A percentile compares a stretch with the other conserved stretches of the same genome.
Conservation (phyloP, 139 green algal species). For the Chlamydomonas urium region DNA sequence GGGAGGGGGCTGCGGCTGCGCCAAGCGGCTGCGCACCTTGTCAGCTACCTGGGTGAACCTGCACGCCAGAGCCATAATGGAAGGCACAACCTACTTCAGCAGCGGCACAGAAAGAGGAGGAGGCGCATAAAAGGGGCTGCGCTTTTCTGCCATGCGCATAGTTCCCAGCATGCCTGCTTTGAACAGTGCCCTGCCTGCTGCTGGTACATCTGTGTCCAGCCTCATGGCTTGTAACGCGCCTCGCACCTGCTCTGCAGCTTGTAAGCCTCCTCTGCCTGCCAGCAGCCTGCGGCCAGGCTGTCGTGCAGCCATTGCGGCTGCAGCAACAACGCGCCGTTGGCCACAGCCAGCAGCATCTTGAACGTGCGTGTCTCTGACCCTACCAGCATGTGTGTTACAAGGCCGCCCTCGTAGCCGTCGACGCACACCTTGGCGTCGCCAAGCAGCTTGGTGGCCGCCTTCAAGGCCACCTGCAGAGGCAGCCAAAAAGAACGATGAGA, state of each 20-base stretch:
- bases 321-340: constrained; percentile 54
- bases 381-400: constrained; percentile 12
- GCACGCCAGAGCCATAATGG: too few relatives aligned
- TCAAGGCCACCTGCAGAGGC: background rate
- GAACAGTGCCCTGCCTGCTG: background rate
- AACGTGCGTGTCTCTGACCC: constrained; percentile 10
- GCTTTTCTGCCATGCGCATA: background rate
- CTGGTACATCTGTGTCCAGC: background rate
- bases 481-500: too few relatives aligned
- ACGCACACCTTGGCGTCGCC: constrained; percentile 3
- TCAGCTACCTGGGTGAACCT: background rate
- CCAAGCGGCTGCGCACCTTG: background rate
- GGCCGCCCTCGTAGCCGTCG: constrained; percentile 10
- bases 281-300: constrained; percentile 47
- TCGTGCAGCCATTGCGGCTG: constrained; percentile 53
- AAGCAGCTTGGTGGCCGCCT: background rate
- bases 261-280: constrained; percentile 52
- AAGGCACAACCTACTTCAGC: background rate
- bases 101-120: background rate
- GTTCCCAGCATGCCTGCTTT: background rate
- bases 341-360: constrained; percentile 53
- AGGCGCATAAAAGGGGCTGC: background rate
- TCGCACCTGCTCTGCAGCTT: too few relatives aligned
- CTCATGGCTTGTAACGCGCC: constrained; percentile 3
- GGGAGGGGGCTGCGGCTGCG: background rate